A percentile compares a stretch with the other conserved stretches of the same genome.
These are phyloP conservation scores for Glycine tomentella DNA, from an alignment of 306 rosid genomes.

Conservation along the genomic window DNA sequence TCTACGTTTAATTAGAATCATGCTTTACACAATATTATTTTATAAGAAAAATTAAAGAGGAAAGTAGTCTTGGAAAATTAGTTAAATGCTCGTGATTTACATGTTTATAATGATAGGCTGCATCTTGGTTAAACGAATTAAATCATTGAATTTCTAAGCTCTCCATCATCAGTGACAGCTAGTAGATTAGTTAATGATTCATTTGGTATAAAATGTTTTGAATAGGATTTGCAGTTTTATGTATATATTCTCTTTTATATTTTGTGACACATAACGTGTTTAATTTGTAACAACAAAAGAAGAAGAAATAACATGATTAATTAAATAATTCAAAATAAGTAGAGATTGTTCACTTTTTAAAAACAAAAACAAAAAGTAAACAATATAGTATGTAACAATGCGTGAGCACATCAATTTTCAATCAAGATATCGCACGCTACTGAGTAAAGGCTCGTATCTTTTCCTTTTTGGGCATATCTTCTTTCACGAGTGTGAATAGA, in stretches of 20 bases:
- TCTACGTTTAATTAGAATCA: background rate
- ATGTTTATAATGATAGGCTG: constrained; percentile 39
- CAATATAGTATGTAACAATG: background rate
- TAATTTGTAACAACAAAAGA: background rate
- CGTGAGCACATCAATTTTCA: constrained; percentile 26
- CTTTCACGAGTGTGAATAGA: constrained; percentile 24
- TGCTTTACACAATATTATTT: constrained; percentile 13
- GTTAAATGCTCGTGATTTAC: constrained; percentile 27
- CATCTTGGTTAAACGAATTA: constrained; percentile 45
- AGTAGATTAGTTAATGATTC: constrained; percentile 40
- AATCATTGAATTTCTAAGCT: constrained; percentile 22
- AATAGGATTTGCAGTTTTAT: background rate
- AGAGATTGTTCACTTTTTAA: constrained; percentile 27
- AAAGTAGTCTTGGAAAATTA: constrained; percentile 12
- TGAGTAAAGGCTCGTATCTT: constrained; percentile 16
- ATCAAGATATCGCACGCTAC: constrained; percentile 37
- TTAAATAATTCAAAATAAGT: constrained; percentile 10
- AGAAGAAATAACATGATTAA: constrained; percentile 1
- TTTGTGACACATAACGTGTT: constrained; percentile 11
- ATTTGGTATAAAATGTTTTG: constrained; percentile 6
- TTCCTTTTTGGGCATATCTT: constrained; percentile 42
- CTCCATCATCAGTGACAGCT: constrained; percentile 45
- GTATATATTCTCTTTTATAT: background rate
- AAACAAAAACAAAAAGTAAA: background rate
- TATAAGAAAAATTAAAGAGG: constrained; percentile 10